Percentiles rank a stretch among this genome's conserved stretches.
Evolutionary conservation across 1,139 yeast species (phyloP).

Genomic region (Protomyces gravidus): DNA sequence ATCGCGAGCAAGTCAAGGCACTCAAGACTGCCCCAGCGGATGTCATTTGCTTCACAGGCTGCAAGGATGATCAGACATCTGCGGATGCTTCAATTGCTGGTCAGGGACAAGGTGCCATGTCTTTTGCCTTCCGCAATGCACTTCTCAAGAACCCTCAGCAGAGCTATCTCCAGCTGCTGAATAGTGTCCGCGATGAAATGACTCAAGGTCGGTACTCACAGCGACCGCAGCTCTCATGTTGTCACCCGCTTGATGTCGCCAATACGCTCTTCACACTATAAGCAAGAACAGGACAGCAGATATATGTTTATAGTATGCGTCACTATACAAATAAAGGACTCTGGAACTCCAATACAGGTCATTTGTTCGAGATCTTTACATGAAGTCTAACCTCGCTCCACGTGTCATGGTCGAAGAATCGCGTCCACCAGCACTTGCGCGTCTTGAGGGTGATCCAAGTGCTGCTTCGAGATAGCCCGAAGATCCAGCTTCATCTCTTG

Average conservation of each 20-base stretch:
- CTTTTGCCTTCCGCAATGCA: constrained; percentile 78
- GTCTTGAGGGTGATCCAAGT: not conserved
- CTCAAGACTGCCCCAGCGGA: constrained; percentile 83
- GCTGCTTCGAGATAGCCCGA: not conserved
- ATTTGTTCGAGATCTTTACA: too few species aligned
- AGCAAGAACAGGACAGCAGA: not conserved
- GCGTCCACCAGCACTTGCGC: not conserved
- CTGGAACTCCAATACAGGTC: too few species aligned
- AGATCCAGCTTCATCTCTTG: not conserved
- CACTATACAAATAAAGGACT: too few species aligned
- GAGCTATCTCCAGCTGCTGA: constrained; percentile 69
- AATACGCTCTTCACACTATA: constrained; percentile 22
- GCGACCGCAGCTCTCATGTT: constrained; percentile 28
- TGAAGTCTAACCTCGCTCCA: not conserved
- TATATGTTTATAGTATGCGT: not conserved
- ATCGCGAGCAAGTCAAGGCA: constrained; percentile 48
- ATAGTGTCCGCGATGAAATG: constrained; percentile 66
- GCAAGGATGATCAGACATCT: constrained; percentile 26
- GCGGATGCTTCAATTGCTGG: constrained; percentile 28
- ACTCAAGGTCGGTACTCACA: constrained; percentile 23
- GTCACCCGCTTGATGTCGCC: constrained; percentile 47
- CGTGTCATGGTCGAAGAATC: not conserved
- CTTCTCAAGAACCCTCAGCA: constrained; percentile 65
- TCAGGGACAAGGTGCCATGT: constrained; percentile 85
- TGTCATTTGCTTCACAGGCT: constrained; percentile 75